Conservation (phyloP, 2,329 filamentous ascomycete species). For the Neoascochyta sp. region DNA sequence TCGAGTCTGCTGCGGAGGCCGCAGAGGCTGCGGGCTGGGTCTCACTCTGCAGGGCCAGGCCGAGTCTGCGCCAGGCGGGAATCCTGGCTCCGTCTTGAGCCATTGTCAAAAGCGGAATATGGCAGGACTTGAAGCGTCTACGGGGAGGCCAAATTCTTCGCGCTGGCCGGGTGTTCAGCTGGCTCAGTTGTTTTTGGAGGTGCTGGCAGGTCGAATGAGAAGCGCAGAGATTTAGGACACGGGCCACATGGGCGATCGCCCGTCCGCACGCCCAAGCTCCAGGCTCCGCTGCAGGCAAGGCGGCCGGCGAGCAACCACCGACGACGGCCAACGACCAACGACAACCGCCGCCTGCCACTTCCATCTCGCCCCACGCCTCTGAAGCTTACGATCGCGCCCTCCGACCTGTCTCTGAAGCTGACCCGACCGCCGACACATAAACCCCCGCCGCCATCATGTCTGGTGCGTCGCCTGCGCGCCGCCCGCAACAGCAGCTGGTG, state of each 20-base stretch:
- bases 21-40: slow-evolving; percentile 37
- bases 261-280: slow-evolving; percentile 28
- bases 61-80: slow-evolving; percentile 60
- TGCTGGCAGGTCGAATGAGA: slow-evolving; percentile 33
- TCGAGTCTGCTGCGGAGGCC: slow-evolving; percentile 22
- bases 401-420: slow-evolving; percentile 29
- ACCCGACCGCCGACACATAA: slow-evolving; percentile 22
- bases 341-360: slow-evolving; percentile 18
- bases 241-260: slow-evolving; percentile 11
- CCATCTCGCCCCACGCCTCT: slow-evolving; percentile 19
- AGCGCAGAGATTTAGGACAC: slow-evolving; percentile 34
- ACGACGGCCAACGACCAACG: slow-evolving; percentile 26
- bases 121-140: no score
- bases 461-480: slow-evolving; percentile 30
- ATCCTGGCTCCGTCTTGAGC: slow-evolving; percentile 18
- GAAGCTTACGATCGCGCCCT: slow-evolving; percentile 30
- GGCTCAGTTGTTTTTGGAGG: slow-evolving; percentile 18
- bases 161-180: no score
- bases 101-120: slow-evolving; percentile 34
- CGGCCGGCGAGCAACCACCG: slow-evolving; percentile 19
- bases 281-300: slow-evolving; percentile 35
- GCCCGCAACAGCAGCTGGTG: slow-evolving; percentile 12
- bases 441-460: slow-evolving; percentile 38
- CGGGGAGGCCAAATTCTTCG: no score
- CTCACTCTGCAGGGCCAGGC: slow-evolving; percentile 57